Percentiles rank a stretch among this genome's conserved stretches.
Conservation (phyloP, 2,329 filamentous ascomycete genomes). For the Lasiodiplodia gonubiensis region DNA sequence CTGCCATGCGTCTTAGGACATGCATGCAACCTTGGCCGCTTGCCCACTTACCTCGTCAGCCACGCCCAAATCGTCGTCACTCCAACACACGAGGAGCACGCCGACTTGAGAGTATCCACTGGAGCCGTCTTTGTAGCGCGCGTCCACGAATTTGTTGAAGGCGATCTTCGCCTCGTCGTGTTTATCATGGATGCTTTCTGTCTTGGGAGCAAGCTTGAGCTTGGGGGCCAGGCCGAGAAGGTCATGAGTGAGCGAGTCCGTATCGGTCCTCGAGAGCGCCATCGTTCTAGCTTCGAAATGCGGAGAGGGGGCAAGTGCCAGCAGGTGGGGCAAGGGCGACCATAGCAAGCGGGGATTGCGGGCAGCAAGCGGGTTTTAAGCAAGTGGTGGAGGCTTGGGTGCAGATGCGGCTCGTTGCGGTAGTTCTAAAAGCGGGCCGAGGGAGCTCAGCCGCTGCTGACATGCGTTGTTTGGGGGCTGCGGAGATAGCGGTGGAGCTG, state of each 20-base stretch:
- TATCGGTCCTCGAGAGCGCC: not conserved
- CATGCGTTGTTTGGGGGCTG: not conserved
- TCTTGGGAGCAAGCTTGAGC: not conserved
- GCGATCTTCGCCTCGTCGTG: not conserved
- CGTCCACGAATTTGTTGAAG: not conserved
- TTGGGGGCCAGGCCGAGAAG: not conserved
- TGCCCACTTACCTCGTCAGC: slow-evolving; percentile 28
- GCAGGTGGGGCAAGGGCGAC: not conserved
- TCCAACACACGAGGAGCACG: slow-evolving; percentile 31
- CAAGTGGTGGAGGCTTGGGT: not conserved
- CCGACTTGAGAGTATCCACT: slow-evolving; percentile 31
- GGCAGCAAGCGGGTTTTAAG: not conserved
- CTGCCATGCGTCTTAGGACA: not conserved
- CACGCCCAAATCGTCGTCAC: slow-evolving; percentile 30
- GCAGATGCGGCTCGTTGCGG: not conserved
- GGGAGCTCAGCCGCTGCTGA: slow-evolving; percentile 18
- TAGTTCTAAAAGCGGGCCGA: slow-evolving; percentile 11
- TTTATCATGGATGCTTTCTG: not conserved
- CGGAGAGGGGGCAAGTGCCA: not conserved
- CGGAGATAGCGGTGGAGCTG: not conserved
- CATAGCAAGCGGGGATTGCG: not conserved
- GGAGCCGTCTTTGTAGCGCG: not conserved
- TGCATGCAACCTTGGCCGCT: not conserved
- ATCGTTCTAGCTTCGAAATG: not conserved
- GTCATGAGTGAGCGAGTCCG: not conserved